A percentile compares a stretch with the other conserved stretches of the same genome.
Evolutionary conservation across 1,284 basidiomycete species (phyloP).

Genomic region (Puccinia novopanici): DNA sequence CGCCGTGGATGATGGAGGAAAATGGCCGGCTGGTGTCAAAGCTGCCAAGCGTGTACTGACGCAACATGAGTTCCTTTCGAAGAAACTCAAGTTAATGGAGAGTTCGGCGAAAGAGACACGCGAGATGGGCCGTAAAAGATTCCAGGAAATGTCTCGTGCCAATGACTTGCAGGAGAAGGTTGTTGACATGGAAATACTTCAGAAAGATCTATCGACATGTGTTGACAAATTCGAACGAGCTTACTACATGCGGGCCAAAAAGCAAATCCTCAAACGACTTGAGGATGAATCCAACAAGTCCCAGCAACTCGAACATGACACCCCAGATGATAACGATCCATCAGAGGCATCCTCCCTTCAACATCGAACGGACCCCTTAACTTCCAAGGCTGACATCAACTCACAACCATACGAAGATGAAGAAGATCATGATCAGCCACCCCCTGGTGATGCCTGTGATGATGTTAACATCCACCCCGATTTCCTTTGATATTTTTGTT

Average conservation of each 20-base stretch:
- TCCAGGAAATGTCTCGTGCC: neutral
- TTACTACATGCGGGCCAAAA: neutral
- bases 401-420: too few species aligned
- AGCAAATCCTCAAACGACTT: neutral
- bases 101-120: neutral
- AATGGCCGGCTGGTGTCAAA: neutral
- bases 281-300: neutral
- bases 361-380: too few species aligned
- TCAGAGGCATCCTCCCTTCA: too few species aligned
- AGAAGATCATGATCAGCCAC: too few species aligned
- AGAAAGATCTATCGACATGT: neutral
- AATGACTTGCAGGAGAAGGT: neutral
- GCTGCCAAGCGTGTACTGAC: neutral
- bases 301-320: too few species aligned
- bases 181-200: neutral
- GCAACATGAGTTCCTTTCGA: neutral
- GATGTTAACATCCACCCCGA: too few species aligned
- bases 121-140: neutral
- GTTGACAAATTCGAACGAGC: neutral
- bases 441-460: too few species aligned
- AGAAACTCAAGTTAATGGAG: constrained; percentile 11
- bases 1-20: neutral
- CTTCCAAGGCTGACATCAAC: too few species aligned
- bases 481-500: too few species aligned
- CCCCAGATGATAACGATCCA: too few species aligned